phyloP scores from a whole-genome alignment of 78 protist genomes.

The Dictyostelium citrinum region DNA sequence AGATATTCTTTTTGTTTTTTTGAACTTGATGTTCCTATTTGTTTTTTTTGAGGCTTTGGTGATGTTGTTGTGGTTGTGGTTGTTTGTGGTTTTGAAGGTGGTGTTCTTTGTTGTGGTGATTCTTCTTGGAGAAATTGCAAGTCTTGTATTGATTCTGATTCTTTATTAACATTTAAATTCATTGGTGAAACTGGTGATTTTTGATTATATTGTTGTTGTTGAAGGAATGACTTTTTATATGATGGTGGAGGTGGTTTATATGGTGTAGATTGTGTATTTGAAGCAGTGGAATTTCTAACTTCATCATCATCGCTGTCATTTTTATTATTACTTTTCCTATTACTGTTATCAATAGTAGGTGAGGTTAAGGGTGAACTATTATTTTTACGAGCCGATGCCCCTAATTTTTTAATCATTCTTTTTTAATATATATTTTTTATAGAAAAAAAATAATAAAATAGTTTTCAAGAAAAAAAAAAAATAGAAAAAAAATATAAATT shows the following conservation, averaged over 20 bases:
- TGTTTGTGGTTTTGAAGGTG: background rate
- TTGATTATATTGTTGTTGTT: background rate
- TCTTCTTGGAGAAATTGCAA: no score
- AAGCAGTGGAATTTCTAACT: background rate
- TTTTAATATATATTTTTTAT: no score
- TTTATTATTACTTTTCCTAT: background rate
- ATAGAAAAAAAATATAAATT: no score
- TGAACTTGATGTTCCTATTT: background rate
- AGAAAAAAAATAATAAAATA: no score
- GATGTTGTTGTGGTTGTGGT: background rate
- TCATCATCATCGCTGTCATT: background rate
- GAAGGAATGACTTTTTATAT: background rate
- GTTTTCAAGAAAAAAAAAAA: background rate
- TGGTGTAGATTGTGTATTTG: background rate
- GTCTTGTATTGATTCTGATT: background rate
- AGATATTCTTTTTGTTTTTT: background rate
- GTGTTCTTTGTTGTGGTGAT: background rate
- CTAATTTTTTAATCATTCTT: background rate
- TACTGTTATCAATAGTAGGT: background rate
- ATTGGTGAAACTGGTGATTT: background rate
- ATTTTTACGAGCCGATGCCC: background rate
- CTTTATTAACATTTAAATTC: background rate
- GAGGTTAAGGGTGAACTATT: background rate
- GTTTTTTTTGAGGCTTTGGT: background rate
- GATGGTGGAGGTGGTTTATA: background rate